A percentile compares a stretch with the other conserved stretches of the same genome.
These are phyloP conservation scores for Microdochium bolleyi DNA, from an alignment of 2,329 filamentous ascomycete genomes.

Conservation along the genomic window DNA sequence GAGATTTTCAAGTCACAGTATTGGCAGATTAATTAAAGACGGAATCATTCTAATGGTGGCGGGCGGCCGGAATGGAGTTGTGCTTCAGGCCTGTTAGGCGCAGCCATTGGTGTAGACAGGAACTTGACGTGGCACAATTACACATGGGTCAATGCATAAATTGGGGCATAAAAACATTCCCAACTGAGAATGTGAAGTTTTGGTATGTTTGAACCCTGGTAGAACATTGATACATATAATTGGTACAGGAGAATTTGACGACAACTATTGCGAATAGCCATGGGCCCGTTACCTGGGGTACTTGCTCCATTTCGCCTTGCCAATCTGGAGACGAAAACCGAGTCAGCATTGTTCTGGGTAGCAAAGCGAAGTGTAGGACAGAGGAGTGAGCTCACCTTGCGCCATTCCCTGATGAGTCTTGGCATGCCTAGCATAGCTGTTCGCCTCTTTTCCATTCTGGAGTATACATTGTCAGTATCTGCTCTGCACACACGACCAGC, in stretches of 20 bases:
- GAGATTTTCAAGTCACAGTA: no score
- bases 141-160: no score
- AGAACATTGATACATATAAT: neutral
- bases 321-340: conserved; percentile 36
- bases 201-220: neutral
- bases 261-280: conserved; percentile 4
- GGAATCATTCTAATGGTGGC: no score
- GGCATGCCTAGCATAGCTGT: conserved; percentile 95
- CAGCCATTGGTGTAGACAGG: no score
- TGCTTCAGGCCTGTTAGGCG: no score
- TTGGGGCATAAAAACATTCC: no score
- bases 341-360: neutral
- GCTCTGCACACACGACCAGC: neutral
- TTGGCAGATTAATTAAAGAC: no score
- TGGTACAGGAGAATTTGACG: conserved; percentile 2
- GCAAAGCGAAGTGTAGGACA: neutral
- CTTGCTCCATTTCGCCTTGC: conserved; percentile 47
- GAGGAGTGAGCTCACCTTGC: conserved; percentile 57
- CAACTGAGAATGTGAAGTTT: neutral
- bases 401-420: conserved; percentile 85
- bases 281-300: conserved; percentile 42
- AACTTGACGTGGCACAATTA: no score
- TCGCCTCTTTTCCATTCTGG: conserved; percentile 77
- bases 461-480: conserved; percentile 19
- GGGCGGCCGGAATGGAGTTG: no score